A percentile compares a stretch with the other conserved stretches of the same genome.
Conservation (phyloP, 768 basidiomycete species). For the Lactarius deliciosus region DNA sequence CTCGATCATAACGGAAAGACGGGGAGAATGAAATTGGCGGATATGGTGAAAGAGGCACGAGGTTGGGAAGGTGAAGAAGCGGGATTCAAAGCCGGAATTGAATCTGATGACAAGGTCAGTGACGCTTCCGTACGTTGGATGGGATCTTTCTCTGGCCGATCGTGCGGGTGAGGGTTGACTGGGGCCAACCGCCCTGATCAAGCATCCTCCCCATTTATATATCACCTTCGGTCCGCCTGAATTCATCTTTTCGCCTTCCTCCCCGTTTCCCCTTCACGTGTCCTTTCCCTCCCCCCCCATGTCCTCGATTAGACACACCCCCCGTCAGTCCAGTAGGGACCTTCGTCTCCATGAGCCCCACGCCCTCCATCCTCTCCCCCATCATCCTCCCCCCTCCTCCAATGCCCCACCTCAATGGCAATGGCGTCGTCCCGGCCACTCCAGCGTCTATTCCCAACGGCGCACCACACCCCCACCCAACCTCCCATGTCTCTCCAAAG, state of each 20-base stretch:
- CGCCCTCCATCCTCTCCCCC: conserved; percentile 44
- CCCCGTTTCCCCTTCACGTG: conserved; percentile 36
- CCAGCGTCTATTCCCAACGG: conserved; percentile 48
- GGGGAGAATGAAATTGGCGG: conserved; percentile 41
- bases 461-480: conserved; percentile 39
- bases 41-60: conserved; percentile 50
- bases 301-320: conserved; percentile 56
- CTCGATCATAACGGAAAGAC: conserved; percentile 44
- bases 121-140: conserved; percentile 29
- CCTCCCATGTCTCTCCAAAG: conserved; percentile 42
- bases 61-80: conserved; percentile 49
- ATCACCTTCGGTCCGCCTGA: conserved; percentile 30
- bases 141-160: conserved; percentile 44
- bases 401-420: conserved; percentile 56
- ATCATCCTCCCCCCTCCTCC: conserved; percentile 42
- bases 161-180: conserved; percentile 50
- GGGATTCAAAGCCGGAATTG: conserved; percentile 30
- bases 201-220: conserved; percentile 39
- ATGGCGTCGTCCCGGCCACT: conserved; percentile 43
- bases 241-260: conserved; percentile 34
- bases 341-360: conserved; percentile 62
- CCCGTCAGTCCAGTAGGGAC: conserved; percentile 61
- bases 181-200: conserved; percentile 41
- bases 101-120: conserved; percentile 32
- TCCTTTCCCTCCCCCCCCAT: conserved; percentile 40